These are phyloP conservation scores for Mycena sanguinolenta DNA, from an alignment of 768 basidiomycete species.

Conservation along the genomic window DNA sequence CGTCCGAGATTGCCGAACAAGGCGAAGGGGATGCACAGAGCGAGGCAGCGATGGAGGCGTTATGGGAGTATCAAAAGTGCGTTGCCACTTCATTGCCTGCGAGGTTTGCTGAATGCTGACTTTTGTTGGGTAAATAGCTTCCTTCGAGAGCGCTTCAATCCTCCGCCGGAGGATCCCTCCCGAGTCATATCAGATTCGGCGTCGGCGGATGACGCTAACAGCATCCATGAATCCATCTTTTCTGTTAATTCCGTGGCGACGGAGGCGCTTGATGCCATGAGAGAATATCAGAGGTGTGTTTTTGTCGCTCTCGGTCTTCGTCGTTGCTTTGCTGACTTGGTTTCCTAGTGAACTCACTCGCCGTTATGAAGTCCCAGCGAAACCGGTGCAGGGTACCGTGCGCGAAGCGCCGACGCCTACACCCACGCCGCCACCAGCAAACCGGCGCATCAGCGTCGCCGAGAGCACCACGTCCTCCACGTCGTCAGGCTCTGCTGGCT, in stretches of 20 bases:
- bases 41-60: constrained; percentile 43
- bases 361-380: constrained; percentile 12
- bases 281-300: constrained; percentile 37
- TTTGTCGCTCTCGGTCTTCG: background rate
- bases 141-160: constrained; percentile 41
- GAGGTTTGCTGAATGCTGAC: constrained; percentile 1
- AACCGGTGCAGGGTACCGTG: background rate
- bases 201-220: constrained; percentile 26
- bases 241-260: constrained; percentile 35
- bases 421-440: background rate
- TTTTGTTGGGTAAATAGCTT: constrained; percentile 35
- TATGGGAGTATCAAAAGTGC: constrained; percentile 58
- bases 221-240: constrained; percentile 26
- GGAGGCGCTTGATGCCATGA: constrained; percentile 38
- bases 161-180: constrained; percentile 32
- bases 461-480: background rate
- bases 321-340: background rate
- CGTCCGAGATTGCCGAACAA: constrained; percentile 46
- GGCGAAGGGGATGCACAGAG: constrained; percentile 41
- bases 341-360: constrained; percentile 17
- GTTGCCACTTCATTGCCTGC: constrained; percentile 16
- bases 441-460: background rate
- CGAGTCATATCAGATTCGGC: constrained; percentile 22
- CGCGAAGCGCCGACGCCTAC: background rate
- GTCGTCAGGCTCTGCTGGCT: background rate